A percentile compares a stretch with the other conserved stretches of the same genome.
phyloP scores from a whole-genome alignment of 768 basidiomycete genomes.

The Agaricus blazei region DNA sequence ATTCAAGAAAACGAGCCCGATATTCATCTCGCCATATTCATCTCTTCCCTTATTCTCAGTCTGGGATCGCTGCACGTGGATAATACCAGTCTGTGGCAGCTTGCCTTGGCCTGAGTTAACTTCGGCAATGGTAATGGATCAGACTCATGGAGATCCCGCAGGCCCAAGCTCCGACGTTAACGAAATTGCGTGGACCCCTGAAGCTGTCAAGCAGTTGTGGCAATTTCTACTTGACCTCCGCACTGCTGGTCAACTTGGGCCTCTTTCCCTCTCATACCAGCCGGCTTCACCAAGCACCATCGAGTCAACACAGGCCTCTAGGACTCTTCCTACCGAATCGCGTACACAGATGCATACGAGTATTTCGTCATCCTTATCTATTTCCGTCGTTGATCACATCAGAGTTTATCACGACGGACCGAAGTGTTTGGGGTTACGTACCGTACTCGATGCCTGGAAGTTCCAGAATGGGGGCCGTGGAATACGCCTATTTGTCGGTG shows the following conservation, averaged over 20 bases:
- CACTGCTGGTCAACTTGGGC: background rate
- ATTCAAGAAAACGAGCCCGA: slow-evolving; percentile 5
- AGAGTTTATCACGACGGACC: slow-evolving; percentile 55
- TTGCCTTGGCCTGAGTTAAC: slow-evolving; percentile 2
- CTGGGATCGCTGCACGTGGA: slow-evolving; percentile 4
- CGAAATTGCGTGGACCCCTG: slow-evolving; percentile 3
- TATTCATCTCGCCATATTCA: slow-evolving; percentile 1
- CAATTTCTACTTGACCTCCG: slow-evolving; percentile 1
- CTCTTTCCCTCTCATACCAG: slow-evolving; percentile 5
- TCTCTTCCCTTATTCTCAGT: background rate
- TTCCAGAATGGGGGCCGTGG: slow-evolving; percentile 26
- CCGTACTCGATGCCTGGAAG: slow-evolving; percentile 46
- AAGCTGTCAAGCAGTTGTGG: background rate
- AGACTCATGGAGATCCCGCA: background rate
- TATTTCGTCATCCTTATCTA: background rate
- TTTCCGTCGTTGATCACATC: slow-evolving; percentile 42
- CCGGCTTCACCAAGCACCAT: background rate
- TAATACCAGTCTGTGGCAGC: slow-evolving; percentile 3
- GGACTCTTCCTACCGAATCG: background rate
- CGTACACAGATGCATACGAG: background rate
- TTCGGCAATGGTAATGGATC: background rate
- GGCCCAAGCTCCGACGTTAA: background rate
- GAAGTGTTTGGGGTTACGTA: slow-evolving; percentile 43
- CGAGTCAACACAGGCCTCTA: background rate
- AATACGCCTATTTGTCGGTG: slow-evolving; percentile 41